Conservation (phyloP, 2,329 filamentous ascomycete genomes). For the Colletotrichum agaves region DNA sequence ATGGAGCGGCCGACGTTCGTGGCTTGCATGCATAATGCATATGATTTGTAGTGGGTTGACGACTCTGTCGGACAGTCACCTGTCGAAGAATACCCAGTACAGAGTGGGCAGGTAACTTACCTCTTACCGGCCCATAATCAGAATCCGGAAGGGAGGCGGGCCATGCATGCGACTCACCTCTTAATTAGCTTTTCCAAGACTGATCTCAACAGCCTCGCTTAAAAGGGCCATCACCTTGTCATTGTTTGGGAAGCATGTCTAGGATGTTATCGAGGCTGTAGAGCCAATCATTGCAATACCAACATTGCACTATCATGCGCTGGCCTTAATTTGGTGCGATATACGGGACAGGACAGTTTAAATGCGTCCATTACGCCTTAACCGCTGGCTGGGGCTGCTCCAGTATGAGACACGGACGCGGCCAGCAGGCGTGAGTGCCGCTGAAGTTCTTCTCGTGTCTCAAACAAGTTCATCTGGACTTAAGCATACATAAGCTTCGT, state of each 20-base stretch:
- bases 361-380: not conserved
- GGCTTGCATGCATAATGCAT: not conserved
- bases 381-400: not conserved
- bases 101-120: not conserved
- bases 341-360: not conserved
- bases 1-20: not conserved
- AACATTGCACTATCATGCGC: not conserved
- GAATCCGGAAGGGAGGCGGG: not conserved
- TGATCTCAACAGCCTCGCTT: not conserved
- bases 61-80: not conserved
- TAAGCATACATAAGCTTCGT: not conserved
- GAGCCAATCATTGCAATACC: not conserved
- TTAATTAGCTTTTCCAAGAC: not conserved
- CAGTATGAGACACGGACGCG: not conserved
- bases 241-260: not conserved
- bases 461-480: not conserved
- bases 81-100: not conserved
- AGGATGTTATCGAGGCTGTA: not conserved
- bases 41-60: not conserved
- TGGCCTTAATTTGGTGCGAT: not conserved
- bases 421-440: not conserved
- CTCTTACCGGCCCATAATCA: not conserved
- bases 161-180: not conserved
- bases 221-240: not conserved
- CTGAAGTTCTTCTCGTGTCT: not conserved